Conservation (phyloP, 2,329 filamentous ascomycete genomes). For the Volutella citrinella region DNA sequence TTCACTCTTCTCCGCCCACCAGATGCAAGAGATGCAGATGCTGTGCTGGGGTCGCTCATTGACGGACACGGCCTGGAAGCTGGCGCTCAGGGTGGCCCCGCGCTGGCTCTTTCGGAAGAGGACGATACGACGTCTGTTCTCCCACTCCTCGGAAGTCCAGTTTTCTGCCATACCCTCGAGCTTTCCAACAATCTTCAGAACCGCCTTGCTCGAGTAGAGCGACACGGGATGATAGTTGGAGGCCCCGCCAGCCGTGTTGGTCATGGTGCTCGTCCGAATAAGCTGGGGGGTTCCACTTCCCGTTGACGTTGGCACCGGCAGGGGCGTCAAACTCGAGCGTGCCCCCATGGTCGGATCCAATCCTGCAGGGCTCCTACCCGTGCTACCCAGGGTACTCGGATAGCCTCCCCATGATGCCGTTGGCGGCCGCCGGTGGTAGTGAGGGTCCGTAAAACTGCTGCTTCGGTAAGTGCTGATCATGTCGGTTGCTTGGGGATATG, state of each 20-base stretch:
- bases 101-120: conserved; percentile 81
- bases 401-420: conserved; percentile 42
- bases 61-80: conserved; percentile 73
- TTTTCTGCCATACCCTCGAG: conserved; percentile 77
- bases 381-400: conserved; percentile 36
- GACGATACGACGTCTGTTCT: conserved; percentile 77
- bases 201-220: conserved; percentile 79
- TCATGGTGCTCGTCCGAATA: conserved; percentile 55
- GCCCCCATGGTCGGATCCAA: conserved; percentile 41
- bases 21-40: conserved; percentile 96
- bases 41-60: conserved; percentile 79
- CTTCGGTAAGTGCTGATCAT: conserved; percentile 57
- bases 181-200: conserved; percentile 81
- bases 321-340: conserved; percentile 45
- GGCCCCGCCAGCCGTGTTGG: conserved; percentile 33
- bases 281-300: conserved; percentile 42
- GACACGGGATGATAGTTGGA: conserved; percentile 72
- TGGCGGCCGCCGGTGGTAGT: conserved; percentile 41
- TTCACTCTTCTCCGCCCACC: conserved; percentile 87
- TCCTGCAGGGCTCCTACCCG: conserved; percentile 41
- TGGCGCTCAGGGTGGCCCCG: conserved; percentile 77
- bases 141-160: conserved; percentile 81
- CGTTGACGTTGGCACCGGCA: conserved; percentile 45
- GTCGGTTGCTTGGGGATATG: conserved; percentile 43
- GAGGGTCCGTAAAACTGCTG: conserved; percentile 48